phyloP scores from a whole-genome alignment of 106 monocot genomes.

The Iris macrosiphon region DNA sequence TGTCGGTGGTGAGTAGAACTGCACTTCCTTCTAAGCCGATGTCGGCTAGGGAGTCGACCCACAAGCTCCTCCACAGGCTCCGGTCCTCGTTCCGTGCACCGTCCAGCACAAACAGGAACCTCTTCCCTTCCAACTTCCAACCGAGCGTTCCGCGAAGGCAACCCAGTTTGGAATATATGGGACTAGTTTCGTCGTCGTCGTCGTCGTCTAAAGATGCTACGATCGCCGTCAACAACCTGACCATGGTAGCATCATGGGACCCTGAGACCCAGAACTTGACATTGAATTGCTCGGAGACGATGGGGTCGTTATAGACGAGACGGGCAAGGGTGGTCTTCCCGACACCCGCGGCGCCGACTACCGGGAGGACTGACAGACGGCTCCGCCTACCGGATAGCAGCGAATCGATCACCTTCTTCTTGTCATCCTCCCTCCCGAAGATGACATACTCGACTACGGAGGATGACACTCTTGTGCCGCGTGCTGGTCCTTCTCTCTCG shows the following conservation, averaged over 20 bases:
- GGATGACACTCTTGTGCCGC: neutral
- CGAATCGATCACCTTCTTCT: neutral
- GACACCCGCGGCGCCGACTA: neutral
- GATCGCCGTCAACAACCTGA: neutral
- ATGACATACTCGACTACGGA: neutral
- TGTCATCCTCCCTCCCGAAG: neutral
- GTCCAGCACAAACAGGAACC: slow-evolving; percentile 30
- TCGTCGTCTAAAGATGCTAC: neutral
- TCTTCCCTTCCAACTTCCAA: neutral
- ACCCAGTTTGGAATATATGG: no score
- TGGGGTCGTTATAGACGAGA: neutral
- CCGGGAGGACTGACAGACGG: neutral
- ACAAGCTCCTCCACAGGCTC: slow-evolving; percentile 6
- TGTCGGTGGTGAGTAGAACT: slow-evolving; percentile 19
- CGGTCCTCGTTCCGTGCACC: slow-evolving; percentile 20
- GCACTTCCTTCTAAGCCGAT: slow-evolving; percentile 4
- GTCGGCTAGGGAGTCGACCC: neutral
- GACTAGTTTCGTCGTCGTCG: neutral
- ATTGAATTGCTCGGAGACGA: neutral
- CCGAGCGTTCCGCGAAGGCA: neutral
- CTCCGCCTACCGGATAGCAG: neutral
- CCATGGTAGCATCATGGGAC: neutral
- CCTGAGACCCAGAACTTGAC: neutral
- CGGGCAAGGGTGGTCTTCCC: neutral
- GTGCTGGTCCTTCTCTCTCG: neutral